Conservation (phyloP, 768 basidiomycete genomes). For the Lepiota venenata region DNA sequence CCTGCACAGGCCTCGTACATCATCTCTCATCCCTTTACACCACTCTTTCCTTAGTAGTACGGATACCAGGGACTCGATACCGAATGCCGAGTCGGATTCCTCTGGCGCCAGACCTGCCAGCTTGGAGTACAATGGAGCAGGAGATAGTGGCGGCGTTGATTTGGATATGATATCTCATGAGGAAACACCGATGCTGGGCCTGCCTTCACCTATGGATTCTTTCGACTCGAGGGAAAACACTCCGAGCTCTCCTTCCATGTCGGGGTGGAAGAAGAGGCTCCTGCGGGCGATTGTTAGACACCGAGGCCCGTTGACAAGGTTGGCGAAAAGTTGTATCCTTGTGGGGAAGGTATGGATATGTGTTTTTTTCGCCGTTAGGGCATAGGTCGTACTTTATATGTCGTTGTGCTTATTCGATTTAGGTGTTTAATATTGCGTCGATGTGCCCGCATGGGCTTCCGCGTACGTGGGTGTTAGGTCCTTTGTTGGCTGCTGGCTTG, state of each 20-base stretch:
- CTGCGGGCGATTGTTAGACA: background rate
- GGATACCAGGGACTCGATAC: background rate
- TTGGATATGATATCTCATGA: background rate
- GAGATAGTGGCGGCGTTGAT: background rate
- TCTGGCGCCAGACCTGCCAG: background rate
- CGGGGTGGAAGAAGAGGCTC: background rate
- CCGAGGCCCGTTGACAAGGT: background rate
- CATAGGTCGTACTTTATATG: background rate
- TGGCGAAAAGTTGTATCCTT: constrained; percentile 13
- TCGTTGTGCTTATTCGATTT: background rate
- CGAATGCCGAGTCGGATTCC: background rate
- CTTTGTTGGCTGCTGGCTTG: constrained; percentile 12
- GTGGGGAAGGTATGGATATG: constrained; percentile 12
- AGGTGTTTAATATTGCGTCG: constrained; percentile 14
- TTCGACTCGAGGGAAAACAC: background rate
- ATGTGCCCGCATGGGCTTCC: constrained; percentile 12
- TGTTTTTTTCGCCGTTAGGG: background rate
- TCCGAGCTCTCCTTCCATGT: background rate
- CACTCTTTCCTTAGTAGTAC: background rate
- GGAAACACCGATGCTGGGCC: background rate
- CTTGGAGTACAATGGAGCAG: background rate
- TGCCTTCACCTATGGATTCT: constrained; percentile 2
- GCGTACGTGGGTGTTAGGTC: constrained; percentile 3
- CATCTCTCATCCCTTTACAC: constrained; percentile 11
- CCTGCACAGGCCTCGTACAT: background rate